Evolutionary conservation across 1,139 yeast species (phyloP).

Genomic region (Yamadazyma epiphylla): DNA sequence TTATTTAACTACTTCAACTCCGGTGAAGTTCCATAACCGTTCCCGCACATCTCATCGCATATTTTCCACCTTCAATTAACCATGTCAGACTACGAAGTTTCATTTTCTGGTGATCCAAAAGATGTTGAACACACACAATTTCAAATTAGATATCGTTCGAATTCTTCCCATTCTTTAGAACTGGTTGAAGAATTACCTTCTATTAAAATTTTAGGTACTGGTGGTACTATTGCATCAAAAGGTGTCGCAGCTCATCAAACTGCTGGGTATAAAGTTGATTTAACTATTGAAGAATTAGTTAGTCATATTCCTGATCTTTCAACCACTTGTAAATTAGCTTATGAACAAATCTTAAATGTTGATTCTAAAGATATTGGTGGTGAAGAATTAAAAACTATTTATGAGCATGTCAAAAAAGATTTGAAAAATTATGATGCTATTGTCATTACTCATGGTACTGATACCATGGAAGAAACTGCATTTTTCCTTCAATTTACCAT

Average conservation of each 20-base stretch:
- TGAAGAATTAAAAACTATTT: slow-evolving; percentile 27
- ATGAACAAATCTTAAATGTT: slow-evolving; percentile 61
- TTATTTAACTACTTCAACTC: too few relatives aligned
- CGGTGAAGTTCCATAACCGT: too few relatives aligned
- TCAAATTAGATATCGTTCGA: slow-evolving; percentile 15
- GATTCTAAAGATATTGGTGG: slow-evolving; percentile 63
- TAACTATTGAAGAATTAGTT: slow-evolving; percentile 60
- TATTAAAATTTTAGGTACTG: slow-evolving; percentile 64
- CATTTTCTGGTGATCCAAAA: slow-evolving; percentile 8
- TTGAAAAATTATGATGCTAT: slow-evolving; percentile 48
- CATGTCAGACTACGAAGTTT: slow-evolving; percentile 7
- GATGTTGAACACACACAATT: slow-evolving; percentile 12
- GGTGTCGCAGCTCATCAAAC: slow-evolving; percentile 55
- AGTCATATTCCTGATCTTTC: slow-evolving; percentile 60
- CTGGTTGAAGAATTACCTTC: slow-evolving; percentile 24
- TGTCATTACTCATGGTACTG: slow-evolving; percentile 72
- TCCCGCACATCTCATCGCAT: neutral
- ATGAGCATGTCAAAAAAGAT: slow-evolving; percentile 41
- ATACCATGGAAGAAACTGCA: slow-evolving; percentile 69
- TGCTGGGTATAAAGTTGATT: slow-evolving; percentile 65
- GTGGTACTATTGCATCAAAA: slow-evolving; percentile 72
- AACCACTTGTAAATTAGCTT: slow-evolving; percentile 52
- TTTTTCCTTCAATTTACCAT: slow-evolving; percentile 61
- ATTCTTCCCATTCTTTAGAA: slow-evolving; percentile 9
- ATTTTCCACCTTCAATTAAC: neutral